Conservation (phyloP, 768 basidiomycete species). For the Pulveroboletus sp. region DNA sequence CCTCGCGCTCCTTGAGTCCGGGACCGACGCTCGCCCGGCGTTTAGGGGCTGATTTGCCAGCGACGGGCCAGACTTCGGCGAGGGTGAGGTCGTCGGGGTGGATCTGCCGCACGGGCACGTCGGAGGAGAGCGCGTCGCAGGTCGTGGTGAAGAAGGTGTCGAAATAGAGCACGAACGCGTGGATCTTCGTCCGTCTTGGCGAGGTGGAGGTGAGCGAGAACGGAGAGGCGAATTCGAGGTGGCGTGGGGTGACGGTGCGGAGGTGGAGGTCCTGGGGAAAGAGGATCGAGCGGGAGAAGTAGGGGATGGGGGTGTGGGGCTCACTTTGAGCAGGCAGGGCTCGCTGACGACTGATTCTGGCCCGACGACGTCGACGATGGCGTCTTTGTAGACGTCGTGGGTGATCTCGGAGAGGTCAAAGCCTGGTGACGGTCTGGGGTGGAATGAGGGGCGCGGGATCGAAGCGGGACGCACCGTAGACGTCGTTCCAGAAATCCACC, state of each 20-base stretch:
- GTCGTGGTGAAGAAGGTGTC: conserved; percentile 83
- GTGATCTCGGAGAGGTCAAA: conserved; percentile 88
- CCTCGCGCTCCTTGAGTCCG: conserved; percentile 38
- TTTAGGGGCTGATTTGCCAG: conserved; percentile 56
- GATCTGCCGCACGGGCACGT: conserved; percentile 50
- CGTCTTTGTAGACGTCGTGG: conserved; percentile 69
- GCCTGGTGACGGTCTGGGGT: conserved; percentile 42
- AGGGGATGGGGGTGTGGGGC: conserved; percentile 6
- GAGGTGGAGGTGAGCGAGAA: conserved; percentile 70
- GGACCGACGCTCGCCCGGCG: conserved; percentile 56
- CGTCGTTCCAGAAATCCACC: conserved; percentile 83
- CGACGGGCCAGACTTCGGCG: conserved; percentile 81
- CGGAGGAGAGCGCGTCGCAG: conserved; percentile 51
- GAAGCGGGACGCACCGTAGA: conserved; percentile 75
- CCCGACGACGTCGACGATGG: conserved; percentile 75
- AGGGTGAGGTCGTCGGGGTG: conserved; percentile 56
- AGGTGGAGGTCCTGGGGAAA: conserved; percentile 68
- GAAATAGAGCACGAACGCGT: conserved; percentile 87
- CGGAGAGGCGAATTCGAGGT: conserved; percentile 74
- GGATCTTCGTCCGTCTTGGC: conserved; percentile 58
- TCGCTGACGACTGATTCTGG: conserved; percentile 62
- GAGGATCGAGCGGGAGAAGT: not conserved
- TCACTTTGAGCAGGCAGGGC: conserved; percentile 64
- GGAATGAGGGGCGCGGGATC: no score
- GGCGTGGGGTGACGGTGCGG: conserved; percentile 54